Evolutionary conservation across 75 land plant species (phyloP), one percentile per base, ranked within the genome.

Genomic region (Pinus albicaulis): DNA sequence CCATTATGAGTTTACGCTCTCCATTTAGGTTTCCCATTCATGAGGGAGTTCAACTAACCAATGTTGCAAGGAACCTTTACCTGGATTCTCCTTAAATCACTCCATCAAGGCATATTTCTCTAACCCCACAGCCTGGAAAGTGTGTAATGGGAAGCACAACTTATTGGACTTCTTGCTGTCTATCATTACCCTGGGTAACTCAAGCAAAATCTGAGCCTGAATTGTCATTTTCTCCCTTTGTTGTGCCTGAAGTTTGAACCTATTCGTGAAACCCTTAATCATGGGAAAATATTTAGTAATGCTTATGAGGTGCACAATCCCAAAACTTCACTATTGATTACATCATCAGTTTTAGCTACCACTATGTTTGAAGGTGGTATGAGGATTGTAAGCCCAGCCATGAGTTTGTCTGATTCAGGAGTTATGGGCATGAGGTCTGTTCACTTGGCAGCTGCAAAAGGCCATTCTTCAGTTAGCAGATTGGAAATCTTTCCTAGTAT

Each of bases 121-220:
- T 41, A 41, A 41, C 44, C 44, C 75, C 59, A 69, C 73, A 78
- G 78, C 59, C 79, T 38, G 31, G 55, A 70, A 23, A 57, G 80
- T 79, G 59, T 88, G 34, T 77, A 85, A 15, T 65, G 82, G 75
- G 78, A 80, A 74, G 59, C 80, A 57, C 82, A 76, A 70, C 86
- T 77, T 28, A 71, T 83, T 44, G 79, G 85, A 41, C 83, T 83
- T 28, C 16, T 75, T 36, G 79, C 76, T 41, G 83, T 79, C 14
- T 68, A 78, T 72, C 55, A 5, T 41, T 41, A 41, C 4, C 44
- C 44, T 24, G 80, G 82, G n/a, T 79, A 72, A 7, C 80, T 74
- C 44, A 71, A 65, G 56, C 88, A 76, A 59, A 60, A 16, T 25
- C 64, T 69, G 81, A 77, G 53, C 2, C 74, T 22, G 55, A 69